Base-by-base conservation (phyloP, 177 flowering plant species). In the Vitis hybrid region DNA sequence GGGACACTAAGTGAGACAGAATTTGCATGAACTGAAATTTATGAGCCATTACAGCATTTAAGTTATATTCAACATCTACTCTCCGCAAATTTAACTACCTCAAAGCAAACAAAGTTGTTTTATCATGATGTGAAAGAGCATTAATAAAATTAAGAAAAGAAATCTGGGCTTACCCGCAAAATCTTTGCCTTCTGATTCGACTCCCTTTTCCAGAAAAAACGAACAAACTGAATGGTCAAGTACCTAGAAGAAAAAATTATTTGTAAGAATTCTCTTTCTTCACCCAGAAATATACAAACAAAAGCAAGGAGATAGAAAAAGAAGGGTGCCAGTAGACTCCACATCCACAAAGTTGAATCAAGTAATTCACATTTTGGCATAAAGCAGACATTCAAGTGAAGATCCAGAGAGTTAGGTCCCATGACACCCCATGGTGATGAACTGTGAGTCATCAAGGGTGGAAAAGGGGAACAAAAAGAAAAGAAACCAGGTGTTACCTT, bases 171-270 rank as follows among this genome's bases (percentile, higher is more conserved):
- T 88, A 96, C 99, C 91, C 99, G 87, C 75, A 93, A 80, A 75
- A 96, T 96, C 79, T 96, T 96, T 67, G 99, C 99, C 84, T 96
- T 96, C 78, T 93, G 98, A 77, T 91, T 96, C 62, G 97, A 86
- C 71, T 91, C 99, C 81, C 99, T 84, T 80, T 96, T 96, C 99
- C 99, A 96, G 83, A 96, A 96, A 81, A 96, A 96, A 0, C 99
- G 93, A 9, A 96, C 99, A 88, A 96, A 93, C 74, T 96, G 99
- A 82, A 93, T 78, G 17, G 98, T 93, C 86, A 96, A 79, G 82
- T 96, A 93, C 84, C 99, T 96, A 64, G 30, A 55, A 32, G 20
- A 68, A 46, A 50, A 56, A 13, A 27, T 59, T 41, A 9, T 49
- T 14, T 35, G 51, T 50, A 1, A 55, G 62, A 14, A 58, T 20